Evolutionary conservation across 1,139 yeast genomes (phyloP), one percentile per base, ranked within the genome.

Genomic region (Saccharomycopsis phalli): DNA sequence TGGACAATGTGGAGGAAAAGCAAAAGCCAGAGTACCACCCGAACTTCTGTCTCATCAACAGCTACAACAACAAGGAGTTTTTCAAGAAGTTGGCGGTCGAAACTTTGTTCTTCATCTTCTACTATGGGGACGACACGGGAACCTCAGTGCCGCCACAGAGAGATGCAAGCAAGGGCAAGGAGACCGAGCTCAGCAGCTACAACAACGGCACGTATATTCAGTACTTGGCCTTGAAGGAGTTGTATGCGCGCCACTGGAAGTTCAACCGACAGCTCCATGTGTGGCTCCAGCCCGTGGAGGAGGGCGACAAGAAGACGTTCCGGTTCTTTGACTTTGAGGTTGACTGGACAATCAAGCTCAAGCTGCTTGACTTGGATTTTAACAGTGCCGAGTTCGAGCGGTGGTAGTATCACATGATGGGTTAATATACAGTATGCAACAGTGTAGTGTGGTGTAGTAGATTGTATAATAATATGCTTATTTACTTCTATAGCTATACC

Each of bases 61-160:
- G 28, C 13, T 45, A 42, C 28, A 44, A 39, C 20, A 34, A 34
- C 26, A 30, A 32, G n/a, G 53, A 65, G 61, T 62, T 84, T 31
- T 71, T 86, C 65, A 66, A 71, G 27, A 84, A 81, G 53, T 74
- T 88, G 57, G 95, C 86, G 53, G 68, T 80, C 34, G 96, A 88
- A 56, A 88, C 98, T 2, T 63, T 91, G 51, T 88, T 91, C 53
- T 93, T 84, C 66, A 82, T 93, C 46, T 91, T 93, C 61, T 91
- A 93, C 62, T 93, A 81, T 26, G 48, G 48, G 8, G 48, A 45
- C 53, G 67, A 71, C 47, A 73, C 66, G 40, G 63, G 61, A n/a
- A 52, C 51, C 35, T 66, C 27, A 49, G 29, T 11, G 13, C 5
- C 37, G 14, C 8, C 5, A 11, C 25, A 22, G 25, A 22, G 25